phyloP scores from a whole-genome alignment of 148 eudicot genomes.

The Oxyria digyna region DNA sequence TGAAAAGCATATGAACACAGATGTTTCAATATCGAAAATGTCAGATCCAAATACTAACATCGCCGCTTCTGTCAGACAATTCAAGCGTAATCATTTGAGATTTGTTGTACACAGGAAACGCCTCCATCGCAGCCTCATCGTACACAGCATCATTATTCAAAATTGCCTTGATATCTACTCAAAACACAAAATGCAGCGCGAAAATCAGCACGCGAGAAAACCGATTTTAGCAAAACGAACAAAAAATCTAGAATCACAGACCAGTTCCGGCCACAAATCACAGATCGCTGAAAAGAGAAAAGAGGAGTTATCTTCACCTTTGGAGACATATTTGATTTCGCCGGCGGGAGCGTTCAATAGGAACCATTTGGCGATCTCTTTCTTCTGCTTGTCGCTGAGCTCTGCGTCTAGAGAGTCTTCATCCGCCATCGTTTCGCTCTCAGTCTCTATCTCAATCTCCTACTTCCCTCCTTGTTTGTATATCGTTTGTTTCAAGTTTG shows the following conservation, averaged over 20 bases:
- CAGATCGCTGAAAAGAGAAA: constrained; percentile 1
- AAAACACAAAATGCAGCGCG: constrained; percentile 1
- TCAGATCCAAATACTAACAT: constrained; percentile 32
- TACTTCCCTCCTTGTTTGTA: not conserved
- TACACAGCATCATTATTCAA: constrained; percentile 69
- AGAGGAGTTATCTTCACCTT: constrained; percentile 32
- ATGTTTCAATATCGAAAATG: not conserved
- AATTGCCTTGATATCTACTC: constrained; percentile 67
- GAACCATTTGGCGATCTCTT: constrained; percentile 93
- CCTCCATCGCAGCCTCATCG: constrained; percentile 52
- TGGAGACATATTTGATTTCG: constrained; percentile 83
- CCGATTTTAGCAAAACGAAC: not conserved
- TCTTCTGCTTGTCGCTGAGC: constrained; percentile 51
- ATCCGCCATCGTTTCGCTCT: constrained; percentile 30
- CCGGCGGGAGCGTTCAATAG: constrained; percentile 92
- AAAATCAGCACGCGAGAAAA: not conserved
- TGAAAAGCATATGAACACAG: not conserved
- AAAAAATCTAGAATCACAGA: not conserved
- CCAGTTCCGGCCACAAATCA: too few relatives aligned
- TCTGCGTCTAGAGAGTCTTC: constrained; percentile 38
- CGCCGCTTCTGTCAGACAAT: constrained; percentile 63
- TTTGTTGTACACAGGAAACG: constrained; percentile 77
- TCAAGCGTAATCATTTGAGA: constrained; percentile 71
- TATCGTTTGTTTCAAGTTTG: constrained; percentile 22
- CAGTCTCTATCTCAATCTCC: constrained; percentile 2